phyloP scores from a whole-genome alignment of 2,329 filamentous ascomycete species.

The Hortaea sp. region DNA sequence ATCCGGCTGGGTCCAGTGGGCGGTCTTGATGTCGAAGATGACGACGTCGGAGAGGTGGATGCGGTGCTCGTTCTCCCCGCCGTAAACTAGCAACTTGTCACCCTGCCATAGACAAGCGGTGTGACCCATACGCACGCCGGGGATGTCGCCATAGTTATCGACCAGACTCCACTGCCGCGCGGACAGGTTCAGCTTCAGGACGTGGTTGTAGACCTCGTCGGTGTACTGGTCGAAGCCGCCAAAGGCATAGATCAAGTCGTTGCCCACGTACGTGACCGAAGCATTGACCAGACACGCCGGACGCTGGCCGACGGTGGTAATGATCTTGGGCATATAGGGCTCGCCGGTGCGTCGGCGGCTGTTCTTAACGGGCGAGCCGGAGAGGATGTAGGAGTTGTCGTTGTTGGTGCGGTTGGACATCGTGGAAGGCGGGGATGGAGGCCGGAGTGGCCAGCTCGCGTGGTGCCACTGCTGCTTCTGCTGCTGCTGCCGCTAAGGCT shows the following conservation, averaged over 20 bases:
- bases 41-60: slow-evolving; percentile 94
- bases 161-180: slow-evolving; percentile 91
- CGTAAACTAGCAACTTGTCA: slow-evolving; percentile 92
- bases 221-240: slow-evolving; percentile 98
- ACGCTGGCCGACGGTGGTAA: slow-evolving; percentile 48
- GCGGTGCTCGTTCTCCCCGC: slow-evolving; percentile 94
- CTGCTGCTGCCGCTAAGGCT: background rate
- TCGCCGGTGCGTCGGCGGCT: slow-evolving; percentile 50
- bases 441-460: too few relatives aligned
- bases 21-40: slow-evolving; percentile 87
- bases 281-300: slow-evolving; percentile 95
- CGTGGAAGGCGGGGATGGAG: slow-evolving; percentile 20
- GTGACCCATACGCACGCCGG: slow-evolving; percentile 96
- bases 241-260: slow-evolving; percentile 96
- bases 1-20: slow-evolving; percentile 89
- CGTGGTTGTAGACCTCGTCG: slow-evolving; percentile 97
- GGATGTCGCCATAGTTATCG: slow-evolving; percentile 97
- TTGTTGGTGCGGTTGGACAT: slow-evolving; percentile 50
- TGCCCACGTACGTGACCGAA: slow-evolving; percentile 95
- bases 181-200: slow-evolving; percentile 75
- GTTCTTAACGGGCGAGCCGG: slow-evolving; percentile 66
- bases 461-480: background rate
- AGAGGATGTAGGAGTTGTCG: slow-evolving; percentile 61
- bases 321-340: slow-evolving; percentile 76
- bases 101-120: slow-evolving; percentile 90